Base-by-base conservation (phyloP, 2,329 filamentous ascomycete species). In the Colletotrichum shisoi region DNA sequence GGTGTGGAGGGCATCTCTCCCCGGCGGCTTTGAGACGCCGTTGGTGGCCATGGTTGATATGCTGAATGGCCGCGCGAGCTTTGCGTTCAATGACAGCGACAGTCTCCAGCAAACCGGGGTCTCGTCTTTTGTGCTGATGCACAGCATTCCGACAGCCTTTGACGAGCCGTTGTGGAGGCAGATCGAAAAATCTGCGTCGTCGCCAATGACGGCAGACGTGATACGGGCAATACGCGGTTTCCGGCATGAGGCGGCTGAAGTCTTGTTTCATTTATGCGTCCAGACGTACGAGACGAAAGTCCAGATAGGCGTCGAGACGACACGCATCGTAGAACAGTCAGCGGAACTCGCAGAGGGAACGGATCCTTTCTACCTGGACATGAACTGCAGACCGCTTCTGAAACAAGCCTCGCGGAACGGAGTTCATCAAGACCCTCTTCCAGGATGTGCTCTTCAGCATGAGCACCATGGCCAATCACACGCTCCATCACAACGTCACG, bases 1-100 rank as follows among this genome's bases (percentile, higher is more conserved):
- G 39, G 21, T 54, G 8, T 62, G 44, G 42, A 53, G n/a, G 17
- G 58, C 37, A 21, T 62, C 58, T 13, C 58, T 62, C n/a, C 58
- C 58, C 19, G 49, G 58, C 8, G 58, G 58, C 15, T 54, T 27
- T 21, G 27, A 44, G 15, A 31, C 37, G 13, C 37, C 48, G 8
- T 6, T 54, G 49, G 49, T 39, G 15, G 31, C 27, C 37, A 39
- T 62, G 39, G 17, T 37, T 21, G 48, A 62, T 12, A 62, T 54
- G 59, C 39, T 62, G 17, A 45, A 54, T 17, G 59, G 59, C 5
- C 27, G 8, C 12, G 49, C 44, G 7, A 46, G 21, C 31, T 53
- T 62, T 21, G 59, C 34, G n/a, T 54, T 62, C 15, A 4, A 17
- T 5, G 39, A 19, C 59, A 49, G 46, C 11, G 17, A 27, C 4